These are phyloP conservation scores for Amylostereum chailletii DNA, from an alignment of 1,284 basidiomycete genomes.

Conservation along the genomic window DNA sequence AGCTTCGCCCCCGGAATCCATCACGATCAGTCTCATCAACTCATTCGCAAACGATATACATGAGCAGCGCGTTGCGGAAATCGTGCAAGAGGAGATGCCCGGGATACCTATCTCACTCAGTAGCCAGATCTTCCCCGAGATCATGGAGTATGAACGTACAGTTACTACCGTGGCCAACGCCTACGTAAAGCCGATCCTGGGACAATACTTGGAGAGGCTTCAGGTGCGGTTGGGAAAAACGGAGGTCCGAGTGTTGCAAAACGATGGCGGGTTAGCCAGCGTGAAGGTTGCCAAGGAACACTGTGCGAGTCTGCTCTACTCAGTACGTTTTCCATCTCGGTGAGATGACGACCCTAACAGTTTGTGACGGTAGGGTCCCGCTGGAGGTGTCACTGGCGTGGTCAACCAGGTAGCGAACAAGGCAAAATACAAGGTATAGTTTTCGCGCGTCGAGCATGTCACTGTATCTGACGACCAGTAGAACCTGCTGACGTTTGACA, in stretches of 20 bases:
- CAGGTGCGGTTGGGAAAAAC: slow-evolving; percentile 13
- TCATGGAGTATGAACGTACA: slow-evolving; percentile 25
- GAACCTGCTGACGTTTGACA: slow-evolving; percentile 22
- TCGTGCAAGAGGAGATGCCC: slow-evolving; percentile 17
- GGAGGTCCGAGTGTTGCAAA: slow-evolving; percentile 19
- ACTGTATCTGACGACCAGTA: slow-evolving; percentile 1
- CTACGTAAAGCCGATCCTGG: slow-evolving; percentile 20
- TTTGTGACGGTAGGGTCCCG: slow-evolving; percentile 1
- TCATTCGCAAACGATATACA: slow-evolving; percentile 21
- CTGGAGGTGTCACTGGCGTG: slow-evolving; percentile 22
- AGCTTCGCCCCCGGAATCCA: slow-evolving; percentile 16
- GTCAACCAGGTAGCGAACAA: slow-evolving; percentile 16
- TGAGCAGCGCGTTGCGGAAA: slow-evolving; percentile 15
- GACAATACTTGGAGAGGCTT: slow-evolving; percentile 17
- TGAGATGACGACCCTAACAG: background rate
- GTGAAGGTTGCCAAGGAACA: slow-evolving; percentile 16
- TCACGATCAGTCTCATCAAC: slow-evolving; percentile 23
- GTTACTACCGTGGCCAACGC: slow-evolving; percentile 22
- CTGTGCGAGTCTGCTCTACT: slow-evolving; percentile 17
- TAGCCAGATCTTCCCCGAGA: slow-evolving; percentile 19
- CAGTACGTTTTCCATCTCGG: slow-evolving; percentile 8
- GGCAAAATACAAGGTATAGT: slow-evolving; percentile 16
- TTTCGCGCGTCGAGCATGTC: background rate
- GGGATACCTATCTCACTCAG: slow-evolving; percentile 20
- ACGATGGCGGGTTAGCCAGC: slow-evolving; percentile 21